Evolutionary conservation across 2,329 filamentous ascomycete genomes (phyloP), one percentile per base, ranked within the genome.

Genomic region (Colletotrichum sp.): DNA sequence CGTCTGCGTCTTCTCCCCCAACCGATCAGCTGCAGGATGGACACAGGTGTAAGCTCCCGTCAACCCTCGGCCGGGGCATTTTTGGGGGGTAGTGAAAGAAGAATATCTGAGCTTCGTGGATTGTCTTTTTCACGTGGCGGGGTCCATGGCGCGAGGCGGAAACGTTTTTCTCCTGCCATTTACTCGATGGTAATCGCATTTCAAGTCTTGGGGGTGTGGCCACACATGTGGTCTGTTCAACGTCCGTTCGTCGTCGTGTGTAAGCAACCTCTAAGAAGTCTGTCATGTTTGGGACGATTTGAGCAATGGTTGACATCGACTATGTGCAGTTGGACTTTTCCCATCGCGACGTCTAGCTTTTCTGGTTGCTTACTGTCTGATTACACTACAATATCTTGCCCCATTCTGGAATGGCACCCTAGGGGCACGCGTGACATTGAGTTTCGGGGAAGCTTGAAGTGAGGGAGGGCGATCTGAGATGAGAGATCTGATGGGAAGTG

Each of bases 241-340:
- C n/a, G 43, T 52, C 43, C 43, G 43, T 52, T 21, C 43, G 43
- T 24, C 43, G 43, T 52, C 43, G 43, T 52, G 43, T 52, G 43
- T 52, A 21, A 52, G 43, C 43, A 24, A 52, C n/a, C 43, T 52
- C 12, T 24, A 8, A 12, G 43, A 21, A 7, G n/a, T 21, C 43
- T 52, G 43, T 52, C n/a, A 52, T 52, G 10, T 24, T 52, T 52
- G 43, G 10, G 43, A 52, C n/a, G 43, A 13, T 52, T 52, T 52
- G 43, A n/a, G 43, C n/a, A 24, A 13, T 13, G 43, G 10, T 52
- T 52, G 43, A 52, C n/a, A 52, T 52, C 18, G 38, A 48, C 7
- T 12, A n/a, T n/a, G 38, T n/a, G n/a, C 0, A 13, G 10, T 24
- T 13, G 43, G 43, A 4, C 43, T 1, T 52, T 52, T 5, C 0